Evolutionary conservation across 1,139 yeast species (phyloP).

Genomic region (Sporopachydermia cereana): DNA sequence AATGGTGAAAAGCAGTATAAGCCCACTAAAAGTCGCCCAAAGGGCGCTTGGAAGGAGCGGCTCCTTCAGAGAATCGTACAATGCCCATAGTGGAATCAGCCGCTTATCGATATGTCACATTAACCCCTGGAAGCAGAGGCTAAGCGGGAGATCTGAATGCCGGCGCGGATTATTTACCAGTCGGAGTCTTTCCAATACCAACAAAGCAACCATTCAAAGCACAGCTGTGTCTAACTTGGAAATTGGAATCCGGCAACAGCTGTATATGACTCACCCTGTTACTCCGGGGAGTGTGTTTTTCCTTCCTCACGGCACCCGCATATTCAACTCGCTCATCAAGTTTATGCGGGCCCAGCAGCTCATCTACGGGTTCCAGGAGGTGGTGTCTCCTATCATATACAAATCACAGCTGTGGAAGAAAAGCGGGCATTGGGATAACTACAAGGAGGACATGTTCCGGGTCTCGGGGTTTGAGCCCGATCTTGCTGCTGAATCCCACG

Average conservation of each 20-base stretch:
- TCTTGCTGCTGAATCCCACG: conserved; percentile 15
- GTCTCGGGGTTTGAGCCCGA: conserved; percentile 30
- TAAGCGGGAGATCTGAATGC: no score
- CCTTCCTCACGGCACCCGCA: conserved; percentile 81
- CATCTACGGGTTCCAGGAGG: conserved; percentile 82
- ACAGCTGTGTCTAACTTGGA: conserved; percentile 25
- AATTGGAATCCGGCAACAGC: conserved; percentile 51
- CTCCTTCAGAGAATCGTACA: no score
- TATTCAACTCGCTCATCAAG: conserved; percentile 64
- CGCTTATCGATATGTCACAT: no score
- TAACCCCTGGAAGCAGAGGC: no score
- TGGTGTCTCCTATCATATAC: conserved; percentile 84
- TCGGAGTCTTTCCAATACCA: no score
- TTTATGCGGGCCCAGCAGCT: conserved; percentile 82
- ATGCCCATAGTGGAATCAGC: no score
- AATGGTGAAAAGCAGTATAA: no score
- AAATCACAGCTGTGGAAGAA: conserved; percentile 78
- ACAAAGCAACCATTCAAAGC: neutral
- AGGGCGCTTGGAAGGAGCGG: no score
- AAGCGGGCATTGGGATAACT: conserved; percentile 96
- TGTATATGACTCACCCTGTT: conserved; percentile 63
- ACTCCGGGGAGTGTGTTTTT: conserved; percentile 89
- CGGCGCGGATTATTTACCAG: no score
- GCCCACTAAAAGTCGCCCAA: no score
- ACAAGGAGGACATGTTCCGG: conserved; percentile 87